A percentile compares a stretch with the other conserved stretches of the same genome.
Evolutionary conservation across 306 rosid species (phyloP).

Genomic region (Cicer judaicum): DNA sequence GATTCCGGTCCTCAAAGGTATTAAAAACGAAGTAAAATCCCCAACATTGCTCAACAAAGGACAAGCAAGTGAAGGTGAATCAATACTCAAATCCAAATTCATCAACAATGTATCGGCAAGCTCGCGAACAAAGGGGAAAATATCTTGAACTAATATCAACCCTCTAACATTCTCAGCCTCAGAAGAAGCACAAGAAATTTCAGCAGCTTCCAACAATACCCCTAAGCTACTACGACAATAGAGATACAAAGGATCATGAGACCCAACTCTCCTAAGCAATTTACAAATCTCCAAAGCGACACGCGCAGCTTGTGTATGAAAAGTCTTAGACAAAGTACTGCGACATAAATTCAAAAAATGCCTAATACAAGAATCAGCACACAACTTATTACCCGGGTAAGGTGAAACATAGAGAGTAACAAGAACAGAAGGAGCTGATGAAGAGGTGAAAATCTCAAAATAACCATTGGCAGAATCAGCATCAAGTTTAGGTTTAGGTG

Average conservation of each 20-base stretch:
- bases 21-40: constrained; percentile 65
- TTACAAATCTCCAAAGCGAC: constrained; percentile 81
- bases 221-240: constrained; percentile 76
- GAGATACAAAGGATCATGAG: constrained; percentile 68
- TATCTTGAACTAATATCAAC: constrained; percentile 55
- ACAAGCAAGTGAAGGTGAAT: constrained; percentile 48
- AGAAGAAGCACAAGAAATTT: constrained; percentile 39
- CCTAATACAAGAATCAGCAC: constrained; percentile 64
- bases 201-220: constrained; percentile 59
- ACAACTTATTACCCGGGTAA: constrained; percentile 53
- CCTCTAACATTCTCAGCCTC: constrained; percentile 45
- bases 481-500: constrained; percentile 44
- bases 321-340: constrained; percentile 46
- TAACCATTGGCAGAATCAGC: constrained; percentile 50
- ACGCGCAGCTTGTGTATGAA: constrained; percentile 59
- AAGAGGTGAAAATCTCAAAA: constrained; percentile 66
- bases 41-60: constrained; percentile 58
- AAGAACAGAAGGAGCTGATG: constrained; percentile 63
- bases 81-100: constrained; percentile 62
- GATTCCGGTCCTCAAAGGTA: constrained; percentile 60
- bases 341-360: constrained; percentile 64
- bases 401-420: constrained; percentile 77
- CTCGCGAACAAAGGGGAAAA: constrained; percentile 75
- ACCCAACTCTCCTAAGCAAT: constrained; percentile 65
- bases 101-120: constrained; percentile 58